These are phyloP conservation scores for Hygrophorus pudorinus DNA, from an alignment of 768 basidiomycete genomes.

Conservation along the genomic window DNA sequence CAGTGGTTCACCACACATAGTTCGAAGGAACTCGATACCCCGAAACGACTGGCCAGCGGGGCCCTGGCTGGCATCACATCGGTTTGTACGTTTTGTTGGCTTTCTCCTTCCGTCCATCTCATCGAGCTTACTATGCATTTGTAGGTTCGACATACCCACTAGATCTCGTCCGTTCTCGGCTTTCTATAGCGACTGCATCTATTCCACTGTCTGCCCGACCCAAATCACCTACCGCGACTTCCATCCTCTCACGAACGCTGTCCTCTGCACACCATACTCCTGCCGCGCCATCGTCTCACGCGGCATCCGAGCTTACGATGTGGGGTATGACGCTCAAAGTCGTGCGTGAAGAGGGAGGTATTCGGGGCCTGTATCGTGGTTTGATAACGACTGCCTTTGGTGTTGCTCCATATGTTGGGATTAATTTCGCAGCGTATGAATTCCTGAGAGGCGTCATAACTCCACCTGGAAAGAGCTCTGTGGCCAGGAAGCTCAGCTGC, in stretches of 20 bases:
- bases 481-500: constrained; percentile 64
- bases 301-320: constrained; percentile 54
- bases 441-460: constrained; percentile 64
- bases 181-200: constrained; percentile 91
- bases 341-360: constrained; percentile 85
- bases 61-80: constrained; percentile 91
- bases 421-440: constrained; percentile 95
- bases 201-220: constrained; percentile 28
- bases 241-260: constrained; percentile 15
- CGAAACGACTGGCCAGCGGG: constrained; percentile 75
- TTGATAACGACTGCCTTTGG: constrained; percentile 77
- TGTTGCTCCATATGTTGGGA: constrained; percentile 83
- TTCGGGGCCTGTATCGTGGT: constrained; percentile 81
- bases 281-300: constrained; percentile 17
- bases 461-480: constrained; percentile 68
- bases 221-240: constrained; percentile 9
- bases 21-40: constrained; percentile 74
- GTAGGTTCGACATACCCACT: constrained; percentile 83
- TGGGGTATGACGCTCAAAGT: constrained; percentile 88
- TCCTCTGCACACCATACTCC: constrained; percentile 51
- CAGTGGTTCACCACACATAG: constrained; percentile 68
- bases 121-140: constrained; percentile 5
- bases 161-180: constrained; percentile 84
- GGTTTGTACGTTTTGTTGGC: constrained; percentile 73
- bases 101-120: constrained; percentile 4